Conservation (phyloP, 31 red algal genomes). For the Odonthalia washingtoniensis region DNA sequence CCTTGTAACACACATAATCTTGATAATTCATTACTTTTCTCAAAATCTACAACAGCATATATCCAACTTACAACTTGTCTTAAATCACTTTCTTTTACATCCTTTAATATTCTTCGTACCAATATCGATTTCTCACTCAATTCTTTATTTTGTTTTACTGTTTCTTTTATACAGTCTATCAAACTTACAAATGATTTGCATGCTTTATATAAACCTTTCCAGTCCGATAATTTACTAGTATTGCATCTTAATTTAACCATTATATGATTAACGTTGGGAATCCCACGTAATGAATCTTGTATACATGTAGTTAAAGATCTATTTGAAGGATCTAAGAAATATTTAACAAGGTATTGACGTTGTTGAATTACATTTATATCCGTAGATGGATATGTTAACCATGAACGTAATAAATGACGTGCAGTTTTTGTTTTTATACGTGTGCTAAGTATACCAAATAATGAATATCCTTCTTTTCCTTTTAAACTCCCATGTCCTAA, state of each 20-base stretch:
- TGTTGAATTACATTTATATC: slow-evolving; percentile 49
- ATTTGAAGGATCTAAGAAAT: slow-evolving; percentile 43
- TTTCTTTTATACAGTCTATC: slow-evolving; percentile 49
- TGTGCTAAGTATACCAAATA: slow-evolving; percentile 62
- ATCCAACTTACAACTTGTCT: slow-evolving; percentile 66
- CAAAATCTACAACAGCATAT: slow-evolving; percentile 68
- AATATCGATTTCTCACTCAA: slow-evolving; percentile 41
- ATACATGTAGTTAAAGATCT: slow-evolving; percentile 46
- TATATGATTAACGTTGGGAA: slow-evolving; percentile 65
- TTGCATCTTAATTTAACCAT: slow-evolving; percentile 35
- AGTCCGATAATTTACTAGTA: slow-evolving; percentile 45
- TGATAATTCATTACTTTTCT: slow-evolving; percentile 47
- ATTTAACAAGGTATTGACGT: slow-evolving; percentile 60
- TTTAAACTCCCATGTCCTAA: slow-evolving; percentile 51
- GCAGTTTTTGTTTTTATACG: slow-evolving; percentile 63
- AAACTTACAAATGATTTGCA: slow-evolving; percentile 59
- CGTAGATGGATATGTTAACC: slow-evolving; percentile 72
- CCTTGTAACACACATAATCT: slow-evolving; percentile 59
- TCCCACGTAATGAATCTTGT: slow-evolving; percentile 56
- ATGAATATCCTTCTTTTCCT: slow-evolving; percentile 67
- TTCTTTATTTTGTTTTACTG: slow-evolving; percentile 38
- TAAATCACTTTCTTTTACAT: slow-evolving; percentile 49
- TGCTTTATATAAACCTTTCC: slow-evolving; percentile 66
- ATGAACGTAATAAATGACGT: slow-evolving; percentile 61
- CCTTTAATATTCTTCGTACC: slow-evolving; percentile 2